Evolutionary conservation across 805 yeast genomes (phyloP), one percentile per base, ranked within the genome.

Genomic region (Candida maltosa): DNA sequence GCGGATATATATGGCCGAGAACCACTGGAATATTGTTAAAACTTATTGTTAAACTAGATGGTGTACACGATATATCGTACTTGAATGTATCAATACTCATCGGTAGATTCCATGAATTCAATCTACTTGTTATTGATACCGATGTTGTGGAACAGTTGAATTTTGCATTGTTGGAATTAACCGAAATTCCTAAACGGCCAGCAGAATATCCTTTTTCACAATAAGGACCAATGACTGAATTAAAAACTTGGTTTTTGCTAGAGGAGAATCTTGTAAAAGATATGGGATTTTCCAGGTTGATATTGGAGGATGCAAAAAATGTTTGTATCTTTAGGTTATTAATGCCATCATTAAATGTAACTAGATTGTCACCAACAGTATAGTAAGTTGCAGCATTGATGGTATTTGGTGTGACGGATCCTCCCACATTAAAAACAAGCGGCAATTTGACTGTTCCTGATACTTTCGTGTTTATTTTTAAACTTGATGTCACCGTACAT

Each of bases 401-500:
- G 26, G 37, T 56, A 56, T n/a, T 36, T 35, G 6, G 25, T n/a
- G 24, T 29, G 16, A 38, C 37, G 3, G 47, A 44, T n/a, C 40
- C 34, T 31, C 53, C 54, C 17, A 38, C 33, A 31, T 44, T 47
- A 37, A 56, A 57, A 4, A 52, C 24, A 21, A 55, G 27, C 3
- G 57, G 54, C 30, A 57, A 46, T 4, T 31, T n/a, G n/a, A 46
- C 34, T 6, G 44, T 31, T 21, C 61, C 61, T n/a, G n/a, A n/a
- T n/a, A n/a, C n/a, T n/a, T n/a, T n/a, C n/a, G n/a, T n/a, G n/a
- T n/a, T n/a, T n/a, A n/a, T n/a, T n/a, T n/a, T n/a, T 16, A 24
- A 29, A 4, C 38, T 52, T 7, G 17, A 19, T 6, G 26, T 10
- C 19, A 35, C 28, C 4, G 42, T 40, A 45, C 61, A 56, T 6